These are phyloP conservation scores for Morella rubra DNA, from an alignment of 306 rosid genomes.

Conservation along the genomic window DNA sequence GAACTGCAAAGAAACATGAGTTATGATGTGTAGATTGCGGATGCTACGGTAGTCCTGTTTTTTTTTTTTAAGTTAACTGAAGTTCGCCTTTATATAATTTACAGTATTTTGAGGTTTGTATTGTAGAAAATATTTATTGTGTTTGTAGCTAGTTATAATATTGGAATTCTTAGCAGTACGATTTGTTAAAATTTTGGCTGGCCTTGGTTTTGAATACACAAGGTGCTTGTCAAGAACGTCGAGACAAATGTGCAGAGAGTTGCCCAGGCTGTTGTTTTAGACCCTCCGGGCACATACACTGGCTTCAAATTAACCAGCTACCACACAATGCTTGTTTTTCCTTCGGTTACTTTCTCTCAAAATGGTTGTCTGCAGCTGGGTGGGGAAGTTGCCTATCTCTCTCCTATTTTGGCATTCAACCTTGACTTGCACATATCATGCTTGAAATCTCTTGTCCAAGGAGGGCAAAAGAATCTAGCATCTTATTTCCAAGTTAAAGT, in stretches of 20 bases:
- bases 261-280: slow-evolving; percentile 74
- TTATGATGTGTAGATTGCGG: background rate
- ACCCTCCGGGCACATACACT: slow-evolving; percentile 50
- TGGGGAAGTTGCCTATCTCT: slow-evolving; percentile 58
- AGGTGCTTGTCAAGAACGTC: slow-evolving; percentile 76
- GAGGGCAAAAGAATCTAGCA: slow-evolving; percentile 55
- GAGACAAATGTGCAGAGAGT: slow-evolving; percentile 54
- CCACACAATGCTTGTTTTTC: slow-evolving; percentile 61
- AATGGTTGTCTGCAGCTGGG: slow-evolving; percentile 27
- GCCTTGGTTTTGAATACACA: background rate
- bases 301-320: slow-evolving; percentile 31
- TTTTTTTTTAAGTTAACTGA: background rate
- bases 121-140: background rate
- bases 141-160: background rate
- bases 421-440: slow-evolving; percentile 75
- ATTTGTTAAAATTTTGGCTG: background rate
- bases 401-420: slow-evolving; percentile 80
- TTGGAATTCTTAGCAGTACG: background rate
- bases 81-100: background rate
- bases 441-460: slow-evolving; percentile 58
- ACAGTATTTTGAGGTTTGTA: background rate
- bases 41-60: background rate
- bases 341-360: slow-evolving; percentile 53
- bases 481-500: slow-evolving; percentile 59
- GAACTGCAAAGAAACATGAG: background rate